Percentiles rank a stretch among this genome's conserved stretches.
These are phyloP conservation scores for Sporormia fimetaria DNA, from an alignment of 495 filamentous ascomycete species.

Conservation along the genomic window DNA sequence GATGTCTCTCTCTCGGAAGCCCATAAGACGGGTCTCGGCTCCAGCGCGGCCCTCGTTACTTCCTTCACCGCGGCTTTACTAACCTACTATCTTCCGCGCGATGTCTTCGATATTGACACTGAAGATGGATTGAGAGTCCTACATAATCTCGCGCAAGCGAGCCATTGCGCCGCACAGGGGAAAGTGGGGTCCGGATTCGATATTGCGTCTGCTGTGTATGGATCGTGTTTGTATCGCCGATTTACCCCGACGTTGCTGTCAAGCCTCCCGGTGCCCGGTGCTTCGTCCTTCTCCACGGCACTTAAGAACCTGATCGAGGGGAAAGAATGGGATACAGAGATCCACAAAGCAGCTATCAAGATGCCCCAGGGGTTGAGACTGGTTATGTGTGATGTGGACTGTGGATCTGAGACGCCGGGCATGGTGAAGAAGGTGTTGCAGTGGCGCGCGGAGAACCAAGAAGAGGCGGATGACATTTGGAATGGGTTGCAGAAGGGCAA, in stretches of 20 bases:
- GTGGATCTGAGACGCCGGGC: conserved; percentile 80
- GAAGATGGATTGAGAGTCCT: conserved; percentile 37
- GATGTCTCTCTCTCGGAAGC: conserved; percentile 61
- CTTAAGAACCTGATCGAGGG: conserved; percentile 57
- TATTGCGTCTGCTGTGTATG: conserved; percentile 86
- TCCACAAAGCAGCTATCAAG: conserved; percentile 49
- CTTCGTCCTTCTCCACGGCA: conserved; percentile 51
- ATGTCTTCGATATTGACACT: conserved; percentile 39
- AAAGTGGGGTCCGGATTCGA: conserved; percentile 96
- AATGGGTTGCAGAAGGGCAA: conserved; percentile 60
- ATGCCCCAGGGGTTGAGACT: conserved; percentile 58
- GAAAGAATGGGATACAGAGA: conserved; percentile 64
- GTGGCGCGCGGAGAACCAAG: conserved; percentile 61
- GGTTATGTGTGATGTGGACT: conserved; percentile 92
- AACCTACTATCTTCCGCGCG: conserved; percentile 59
- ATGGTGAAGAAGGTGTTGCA: conserved; percentile 87
- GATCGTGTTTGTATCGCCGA: conserved; percentile 77
- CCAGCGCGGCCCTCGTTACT: conserved; percentile 91
- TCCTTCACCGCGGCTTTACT: conserved; percentile 73
- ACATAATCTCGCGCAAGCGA: conserved; percentile 86
- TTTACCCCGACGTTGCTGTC: conserved; percentile 73
- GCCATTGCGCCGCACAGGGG: conserved; percentile 91
- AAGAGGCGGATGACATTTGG: conserved; percentile 62
- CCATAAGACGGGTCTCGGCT: conserved; percentile 94
- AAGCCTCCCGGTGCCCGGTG: conserved; percentile 49